Evolutionary conservation across 345 rosid species (phyloP).

Genomic region (Pistacia atlantica): DNA sequence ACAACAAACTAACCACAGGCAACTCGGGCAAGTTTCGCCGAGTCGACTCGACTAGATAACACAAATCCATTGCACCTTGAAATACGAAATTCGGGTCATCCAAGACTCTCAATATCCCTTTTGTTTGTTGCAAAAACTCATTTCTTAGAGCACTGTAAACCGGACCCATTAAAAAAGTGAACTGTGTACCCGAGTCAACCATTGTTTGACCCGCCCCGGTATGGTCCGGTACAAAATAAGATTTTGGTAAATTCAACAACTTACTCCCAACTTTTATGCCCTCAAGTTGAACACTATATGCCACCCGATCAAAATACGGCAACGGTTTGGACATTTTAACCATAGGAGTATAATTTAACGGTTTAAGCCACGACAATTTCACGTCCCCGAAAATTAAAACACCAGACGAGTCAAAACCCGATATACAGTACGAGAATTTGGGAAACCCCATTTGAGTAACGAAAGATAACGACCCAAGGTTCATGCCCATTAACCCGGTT

Average conservation of each 20-base stretch:
- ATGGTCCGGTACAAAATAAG: constrained; percentile 63
- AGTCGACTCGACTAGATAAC: constrained; percentile 39
- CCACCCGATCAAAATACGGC: constrained; percentile 72
- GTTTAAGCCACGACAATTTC: constrained; percentile 44
- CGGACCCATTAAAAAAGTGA: constrained; percentile 65
- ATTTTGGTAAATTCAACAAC: constrained; percentile 48
- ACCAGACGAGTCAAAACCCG: constrained; percentile 69
- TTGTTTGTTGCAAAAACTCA: constrained; percentile 59
- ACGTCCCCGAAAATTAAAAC: constrained; percentile 65
- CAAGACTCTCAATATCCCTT: constrained; percentile 36
- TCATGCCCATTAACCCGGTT: constrained; percentile 84
- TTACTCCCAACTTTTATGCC: constrained; percentile 60
- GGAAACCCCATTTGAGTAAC: constrained; percentile 64
- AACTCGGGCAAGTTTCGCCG: constrained; percentile 31
- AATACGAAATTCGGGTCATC: constrained; percentile 62
- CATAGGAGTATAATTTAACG: constrained; percentile 65
- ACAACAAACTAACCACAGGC: constrained; percentile 55
- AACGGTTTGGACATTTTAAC: constrained; percentile 53
- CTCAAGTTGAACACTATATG: constrained; percentile 66
- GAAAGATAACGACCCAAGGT: constrained; percentile 75
- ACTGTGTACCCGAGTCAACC: constrained; percentile 85
- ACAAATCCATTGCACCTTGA: constrained; percentile 81
- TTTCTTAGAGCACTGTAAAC: constrained; percentile 57
- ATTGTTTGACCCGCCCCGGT: constrained; percentile 90
- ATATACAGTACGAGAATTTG: constrained; percentile 81